Base-by-base conservation (phyloP, 495 filamentous ascomycete species). In the Trichoderma orchidacearum region DNA sequence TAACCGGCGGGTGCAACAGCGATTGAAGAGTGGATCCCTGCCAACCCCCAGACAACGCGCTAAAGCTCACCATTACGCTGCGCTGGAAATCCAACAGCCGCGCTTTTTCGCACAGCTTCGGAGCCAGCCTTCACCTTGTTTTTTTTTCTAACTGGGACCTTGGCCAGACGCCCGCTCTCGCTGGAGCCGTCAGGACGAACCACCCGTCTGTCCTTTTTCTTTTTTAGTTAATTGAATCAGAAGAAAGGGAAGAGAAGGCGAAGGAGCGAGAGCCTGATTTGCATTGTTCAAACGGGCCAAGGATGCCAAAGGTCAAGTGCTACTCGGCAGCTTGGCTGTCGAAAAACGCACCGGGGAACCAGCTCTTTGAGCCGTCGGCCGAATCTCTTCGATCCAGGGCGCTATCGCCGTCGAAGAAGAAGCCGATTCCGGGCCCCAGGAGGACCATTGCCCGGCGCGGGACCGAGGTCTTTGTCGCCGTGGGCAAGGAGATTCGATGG, bases 401-500 rank as follows among this genome's bases (percentile, higher is more conserved):
- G 21, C 41, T 59, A 17, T 48, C 69, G 31, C 59, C 60, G 13
- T 62, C 59, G 36, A 66, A 63, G 21, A 77, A 71, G 55, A 63
- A 66, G 58, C 30, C 62, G 7, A 63, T 76, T 51, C 67, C 68
- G 6, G 83, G 86, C 11, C 79, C 88, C 3, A 74, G 73, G 35
- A 78, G 82, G 52, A 90, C 80, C 8, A 80, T 93, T 35, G 90
- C 87, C 6, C 80, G 75, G 35, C 73, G 89, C 50, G 87, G 83
- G 41, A 86, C 85, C 30, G 86, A 96, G 61, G 73, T 94, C 1
- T 95, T 95, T 66, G 82, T 86, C 1, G 89, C 88, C 13, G 83
- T 86, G 12, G 89, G 88, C 29, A 92, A 85, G 60, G 82, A 94
- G 67, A 87, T 96, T 34, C 77, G 89, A 64, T 96, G 90, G 90